Evolutionary conservation across 2,329 filamentous ascomycete genomes (phyloP).

Genomic region (Phaeosphaeriaceae sp.): DNA sequence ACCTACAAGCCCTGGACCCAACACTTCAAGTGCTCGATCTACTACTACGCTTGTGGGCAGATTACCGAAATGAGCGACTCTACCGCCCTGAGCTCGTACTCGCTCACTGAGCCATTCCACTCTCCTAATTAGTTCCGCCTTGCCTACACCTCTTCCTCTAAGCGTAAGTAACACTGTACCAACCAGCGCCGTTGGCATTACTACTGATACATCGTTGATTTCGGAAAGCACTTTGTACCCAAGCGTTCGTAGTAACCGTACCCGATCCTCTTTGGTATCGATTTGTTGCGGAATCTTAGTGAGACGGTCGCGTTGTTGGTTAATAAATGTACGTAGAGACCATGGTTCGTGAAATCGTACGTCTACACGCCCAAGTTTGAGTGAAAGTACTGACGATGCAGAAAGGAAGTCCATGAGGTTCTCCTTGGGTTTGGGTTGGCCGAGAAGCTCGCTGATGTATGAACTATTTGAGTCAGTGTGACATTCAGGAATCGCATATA

Average conservation of each 20-base stretch:
- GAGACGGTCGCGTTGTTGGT: conserved; percentile 71
- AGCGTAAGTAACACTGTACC: conserved; percentile 92
- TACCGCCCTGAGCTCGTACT: conserved; percentile 83
- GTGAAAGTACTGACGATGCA: conserved; percentile 83
- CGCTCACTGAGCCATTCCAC: conserved; percentile 89
- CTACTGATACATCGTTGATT: conserved; percentile 94
- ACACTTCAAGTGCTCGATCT: conserved; percentile 86
- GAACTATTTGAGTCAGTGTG: conserved; percentile 56
- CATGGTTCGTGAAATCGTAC: conserved; percentile 96
- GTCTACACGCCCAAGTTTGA: conserved; percentile 90
- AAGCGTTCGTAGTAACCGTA: conserved; percentile 80
- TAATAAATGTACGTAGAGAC: conserved; percentile 83
- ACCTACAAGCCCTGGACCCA: conserved; percentile 88
- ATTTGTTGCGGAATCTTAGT: conserved; percentile 48
- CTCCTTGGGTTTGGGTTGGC: conserved; percentile 94
- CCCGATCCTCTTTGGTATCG: conserved; percentile 56
- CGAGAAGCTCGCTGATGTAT: conserved; percentile 92
- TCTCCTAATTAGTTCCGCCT: conserved; percentile 80
- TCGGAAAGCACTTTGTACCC: conserved; percentile 92
- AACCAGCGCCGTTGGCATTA: conserved; percentile 97
- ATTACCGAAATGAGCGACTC: conserved; percentile 91
- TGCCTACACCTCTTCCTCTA: conserved; percentile 88
- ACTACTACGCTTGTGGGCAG: conserved; percentile 81
- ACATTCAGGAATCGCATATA: conserved; percentile 8
- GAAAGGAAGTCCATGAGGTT: conserved; percentile 90